Base-by-base conservation (phyloP, 2,329 filamentous ascomycete genomes). In the Beauveria varroae region DNA sequence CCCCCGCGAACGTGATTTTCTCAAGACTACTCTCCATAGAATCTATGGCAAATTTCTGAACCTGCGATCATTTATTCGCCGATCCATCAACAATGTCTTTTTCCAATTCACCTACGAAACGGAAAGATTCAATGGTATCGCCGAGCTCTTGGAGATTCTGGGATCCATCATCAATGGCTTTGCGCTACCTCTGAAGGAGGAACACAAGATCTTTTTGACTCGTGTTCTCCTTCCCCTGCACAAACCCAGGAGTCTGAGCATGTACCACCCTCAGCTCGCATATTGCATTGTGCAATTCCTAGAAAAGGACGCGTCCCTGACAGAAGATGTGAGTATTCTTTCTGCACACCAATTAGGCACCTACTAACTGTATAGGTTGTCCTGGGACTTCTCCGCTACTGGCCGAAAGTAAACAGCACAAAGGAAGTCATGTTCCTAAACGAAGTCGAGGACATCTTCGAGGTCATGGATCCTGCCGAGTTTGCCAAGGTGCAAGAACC, bases 341-440 rank as follows among this genome's bases (percentile, higher is more conserved):
- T 8, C 18, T 24, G 12, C 63, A 37, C 63, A 10, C 2, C n/a
- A 8, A 37, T 49, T 18, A n/a, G 46, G 54, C 18, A 57, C 44
- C 61, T 65, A 64, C 67, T 67, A 56, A 66, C 67, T 55, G 55
- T 60, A 18, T 65, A 93, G 90, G 92, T 98, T 64, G 95, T 99
- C 54, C 86, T 98, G 66, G 95, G 95, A 51, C 81, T 99, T 61
- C 81, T 99, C 65, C 88, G 95, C 67, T 99, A 97, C 75, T 99
- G 95, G 95, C 95, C 95, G 53, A 99, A 99, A 81, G 91, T 96
- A 69, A 99, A 99, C 78, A 98, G 95, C 76, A 99, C 95, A 58
- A 99, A 99, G 76, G 95, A 99, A 76, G 95, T 99, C 71, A 99
- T 99, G 95, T 99, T 96, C 78, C 80, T 99, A 68, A 99, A 99